Evolutionary conservation across 352 stramenopile genomes (phyloP).

Genomic region (Pythium scleroteichum): DNA sequence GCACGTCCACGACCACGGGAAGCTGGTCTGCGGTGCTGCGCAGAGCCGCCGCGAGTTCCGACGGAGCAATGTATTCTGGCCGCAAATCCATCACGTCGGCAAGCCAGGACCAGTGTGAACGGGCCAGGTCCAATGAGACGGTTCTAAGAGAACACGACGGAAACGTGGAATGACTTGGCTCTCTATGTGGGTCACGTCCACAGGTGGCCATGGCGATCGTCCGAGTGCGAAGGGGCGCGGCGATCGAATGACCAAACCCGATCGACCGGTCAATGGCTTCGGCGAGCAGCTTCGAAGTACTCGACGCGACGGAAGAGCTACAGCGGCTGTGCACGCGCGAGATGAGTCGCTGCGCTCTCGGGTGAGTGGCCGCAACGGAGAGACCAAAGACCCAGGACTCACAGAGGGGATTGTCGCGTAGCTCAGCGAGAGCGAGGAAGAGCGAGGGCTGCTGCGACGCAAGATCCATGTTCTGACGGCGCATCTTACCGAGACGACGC

Average conservation of each 20-base stretch:
- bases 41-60: slow-evolving; percentile 58
- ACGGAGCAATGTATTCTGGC: slow-evolving; percentile 44
- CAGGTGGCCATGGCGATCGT: not conserved
- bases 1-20: slow-evolving; percentile 75
- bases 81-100: slow-evolving; percentile 27
- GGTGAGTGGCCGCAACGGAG: not conserved
- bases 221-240: not conserved
- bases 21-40: slow-evolving; percentile 34
- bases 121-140: not conserved
- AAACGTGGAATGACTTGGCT: not conserved
- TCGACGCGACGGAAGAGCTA: slow-evolving; percentile 7
- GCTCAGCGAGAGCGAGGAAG: slow-evolving; percentile 36
- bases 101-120: not conserved
- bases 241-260: not conserved
- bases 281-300: not conserved
- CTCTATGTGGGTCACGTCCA: slow-evolving; percentile 3
- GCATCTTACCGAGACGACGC: slow-evolving; percentile 53
- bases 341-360: slow-evolving; percentile 35
- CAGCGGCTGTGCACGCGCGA: slow-evolving; percentile 40
- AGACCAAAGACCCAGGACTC: too few species aligned
- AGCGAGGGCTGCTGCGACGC: slow-evolving; percentile 36
- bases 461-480: slow-evolving; percentile 42
- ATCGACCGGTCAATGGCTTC: not conserved
- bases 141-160: not conserved
- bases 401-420: not conserved